These are phyloP conservation scores for Manihot esculenta DNA, from an alignment of 441 rosid species.

Conservation along the genomic window DNA sequence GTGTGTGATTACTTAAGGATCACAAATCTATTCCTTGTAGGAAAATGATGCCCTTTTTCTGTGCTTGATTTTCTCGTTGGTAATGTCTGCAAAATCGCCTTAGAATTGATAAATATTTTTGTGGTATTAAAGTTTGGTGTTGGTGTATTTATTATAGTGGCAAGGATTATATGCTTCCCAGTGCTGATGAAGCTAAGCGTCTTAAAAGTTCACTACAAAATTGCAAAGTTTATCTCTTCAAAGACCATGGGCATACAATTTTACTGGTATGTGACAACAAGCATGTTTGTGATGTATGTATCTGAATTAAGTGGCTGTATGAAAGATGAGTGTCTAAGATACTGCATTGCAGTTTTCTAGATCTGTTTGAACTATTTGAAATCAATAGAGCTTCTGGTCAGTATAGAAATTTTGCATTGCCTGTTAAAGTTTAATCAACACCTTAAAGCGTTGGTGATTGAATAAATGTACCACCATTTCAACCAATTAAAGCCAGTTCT, in stretches of 20 bases:
- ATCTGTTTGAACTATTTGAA: neutral
- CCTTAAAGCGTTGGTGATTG: neutral
- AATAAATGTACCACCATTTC: neutral
- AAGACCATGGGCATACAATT: slow-evolving; percentile 82
- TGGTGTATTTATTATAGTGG: slow-evolving; percentile 50
- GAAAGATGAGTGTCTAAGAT: neutral
- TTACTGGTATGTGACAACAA: slow-evolving; percentile 49
- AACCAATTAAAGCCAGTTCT: neutral
- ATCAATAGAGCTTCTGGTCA: neutral
- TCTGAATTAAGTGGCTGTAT: neutral
- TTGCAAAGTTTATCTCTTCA: slow-evolving; percentile 67
- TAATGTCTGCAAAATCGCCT: neutral
- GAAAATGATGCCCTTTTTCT: neutral
- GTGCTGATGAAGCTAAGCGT: slow-evolving; percentile 69
- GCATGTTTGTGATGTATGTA: neutral
- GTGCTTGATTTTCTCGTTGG: neutral
- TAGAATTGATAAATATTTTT: neutral
- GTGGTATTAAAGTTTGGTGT: slow-evolving; percentile 19
- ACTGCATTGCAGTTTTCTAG: neutral
- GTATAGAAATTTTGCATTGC: neutral
- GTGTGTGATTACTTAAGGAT: neutral
- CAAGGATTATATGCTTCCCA: slow-evolving; percentile 81
- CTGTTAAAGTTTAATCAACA: neutral
- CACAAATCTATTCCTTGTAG: neutral
- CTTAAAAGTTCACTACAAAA: slow-evolving; percentile 52